phyloP scores from a whole-genome alignment of 192 early-diverging fungal species.

The Paraglomus brasilianum region DNA sequence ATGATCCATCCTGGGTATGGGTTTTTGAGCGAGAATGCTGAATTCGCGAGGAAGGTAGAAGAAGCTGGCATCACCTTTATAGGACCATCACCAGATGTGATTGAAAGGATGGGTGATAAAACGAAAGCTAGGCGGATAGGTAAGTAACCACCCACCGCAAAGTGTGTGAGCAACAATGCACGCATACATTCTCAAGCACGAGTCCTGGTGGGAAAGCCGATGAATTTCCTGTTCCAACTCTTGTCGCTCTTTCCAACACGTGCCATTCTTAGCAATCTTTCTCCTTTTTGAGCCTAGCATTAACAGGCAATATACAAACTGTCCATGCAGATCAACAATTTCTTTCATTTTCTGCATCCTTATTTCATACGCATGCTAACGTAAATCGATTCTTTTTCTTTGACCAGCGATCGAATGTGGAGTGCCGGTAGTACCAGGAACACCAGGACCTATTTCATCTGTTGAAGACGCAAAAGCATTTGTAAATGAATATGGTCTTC shows the following conservation, averaged over 20 bases:
- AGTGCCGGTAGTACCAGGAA: conserved; percentile 94
- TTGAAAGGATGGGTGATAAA: conserved; percentile 92
- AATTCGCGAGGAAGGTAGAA: conserved; percentile 87
- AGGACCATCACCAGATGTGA: conserved; percentile 81
- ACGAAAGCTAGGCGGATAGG: conserved; percentile 86
- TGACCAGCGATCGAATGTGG: conserved; percentile 65
- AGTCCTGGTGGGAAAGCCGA: too few relatives aligned
- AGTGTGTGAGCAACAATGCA: too few relatives aligned
- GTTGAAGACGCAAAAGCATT: conserved; percentile 67
- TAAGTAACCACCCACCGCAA: conserved; percentile 43
- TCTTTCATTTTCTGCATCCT: not conserved
- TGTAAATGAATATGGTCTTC: conserved; percentile 81
- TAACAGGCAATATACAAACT: too few relatives aligned
- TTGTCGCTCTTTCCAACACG: too few relatives aligned
- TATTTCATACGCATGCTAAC: not conserved
- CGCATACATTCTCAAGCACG: too few relatives aligned
- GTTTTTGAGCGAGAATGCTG: conserved; percentile 91
- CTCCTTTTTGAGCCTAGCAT: too few relatives aligned
- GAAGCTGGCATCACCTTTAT: conserved; percentile 90
- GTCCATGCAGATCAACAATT: too few relatives aligned
- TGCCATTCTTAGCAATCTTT: too few relatives aligned
- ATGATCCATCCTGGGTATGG: conserved; percentile 98
- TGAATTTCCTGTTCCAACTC: too few relatives aligned
- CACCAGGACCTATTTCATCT: conserved; percentile 78
- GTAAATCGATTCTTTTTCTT: not conserved